These are phyloP conservation scores for Trichothecium sympodiale DNA, from an alignment of 2,329 filamentous ascomycete genomes.

Conservation along the genomic window DNA sequence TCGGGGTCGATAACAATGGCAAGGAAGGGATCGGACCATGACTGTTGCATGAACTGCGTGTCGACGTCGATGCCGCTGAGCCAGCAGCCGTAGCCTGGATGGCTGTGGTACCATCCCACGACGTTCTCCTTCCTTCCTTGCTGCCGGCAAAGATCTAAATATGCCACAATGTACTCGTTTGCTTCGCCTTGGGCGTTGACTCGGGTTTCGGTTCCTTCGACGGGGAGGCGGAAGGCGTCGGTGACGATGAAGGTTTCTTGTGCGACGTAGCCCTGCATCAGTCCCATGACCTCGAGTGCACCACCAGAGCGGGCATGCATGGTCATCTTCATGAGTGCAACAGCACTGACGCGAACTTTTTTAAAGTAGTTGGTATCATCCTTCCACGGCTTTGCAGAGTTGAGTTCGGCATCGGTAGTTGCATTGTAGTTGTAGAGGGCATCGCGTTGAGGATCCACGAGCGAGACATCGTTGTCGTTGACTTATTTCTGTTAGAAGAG, in stretches of 20 bases:
- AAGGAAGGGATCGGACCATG: conserved; percentile 80
- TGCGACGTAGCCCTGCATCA: conserved; percentile 93
- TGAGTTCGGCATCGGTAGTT: conserved; percentile 41
- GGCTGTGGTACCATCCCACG: conserved; percentile 96
- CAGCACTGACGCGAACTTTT: conserved; percentile 81
- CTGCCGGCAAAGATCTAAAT: conserved; percentile 65
- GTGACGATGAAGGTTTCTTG: conserved; percentile 82
- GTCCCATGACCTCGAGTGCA: conserved; percentile 86
- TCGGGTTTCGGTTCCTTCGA: conserved; percentile 95
- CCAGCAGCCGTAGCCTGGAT: conserved; percentile 98
- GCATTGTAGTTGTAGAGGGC: conserved; percentile 70
- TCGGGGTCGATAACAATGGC: conserved; percentile 96
- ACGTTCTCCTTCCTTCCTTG: conserved; percentile 77
- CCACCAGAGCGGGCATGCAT: conserved; percentile 98
- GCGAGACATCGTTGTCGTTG: conserved; percentile 73
- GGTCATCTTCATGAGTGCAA: conserved; percentile 95
- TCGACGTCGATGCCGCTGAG: conserved; percentile 89
- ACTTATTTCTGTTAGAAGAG: conserved; percentile 39
- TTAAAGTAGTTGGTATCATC: conserved; percentile 81
- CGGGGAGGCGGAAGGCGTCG: conserved; percentile 84
- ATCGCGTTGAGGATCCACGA: conserved; percentile 79
- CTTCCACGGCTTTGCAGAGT: conserved; percentile 68
- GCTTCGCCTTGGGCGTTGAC: conserved; percentile 94
- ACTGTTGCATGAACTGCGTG: conserved; percentile 79
- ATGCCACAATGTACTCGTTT: conserved; percentile 93